A percentile compares a stretch with the other conserved stretches of the same genome.
phyloP scores from a whole-genome alignment of 2,329 filamentous ascomycete genomes.

The Myriosclerotinia scirpicola region DNA sequence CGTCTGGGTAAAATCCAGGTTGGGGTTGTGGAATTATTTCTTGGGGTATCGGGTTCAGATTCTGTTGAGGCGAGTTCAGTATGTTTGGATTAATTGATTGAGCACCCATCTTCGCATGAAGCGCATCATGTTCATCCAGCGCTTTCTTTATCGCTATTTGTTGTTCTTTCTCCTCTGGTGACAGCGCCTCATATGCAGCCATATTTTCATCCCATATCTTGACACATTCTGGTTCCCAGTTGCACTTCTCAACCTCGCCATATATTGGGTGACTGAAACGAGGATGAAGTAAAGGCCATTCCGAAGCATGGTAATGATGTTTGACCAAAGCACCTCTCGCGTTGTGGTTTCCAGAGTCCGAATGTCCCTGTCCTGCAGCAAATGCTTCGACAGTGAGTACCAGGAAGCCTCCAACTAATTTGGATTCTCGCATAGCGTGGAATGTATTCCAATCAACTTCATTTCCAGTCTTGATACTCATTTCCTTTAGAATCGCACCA shows the following conservation, averaged over 20 bases:
- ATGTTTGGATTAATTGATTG: not conserved
- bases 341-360: constrained; percentile 69
- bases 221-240: constrained; percentile 67
- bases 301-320: constrained; percentile 73
- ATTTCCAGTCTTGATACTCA: constrained; percentile 51
- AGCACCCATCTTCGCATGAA: constrained; percentile 21
- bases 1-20: constrained; percentile 12
- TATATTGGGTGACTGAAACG: constrained; percentile 67
- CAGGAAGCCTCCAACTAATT: constrained; percentile 61
- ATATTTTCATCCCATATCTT: constrained; percentile 64
- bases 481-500: constrained; percentile 61
- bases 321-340: constrained; percentile 65
- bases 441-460: constrained; percentile 62
- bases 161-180: constrained; percentile 59
- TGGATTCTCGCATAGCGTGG: constrained; percentile 65
- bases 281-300: constrained; percentile 67
- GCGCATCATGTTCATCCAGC: constrained; percentile 25
- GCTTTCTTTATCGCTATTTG: constrained; percentile 35
- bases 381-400: constrained; percentile 72
- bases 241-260: constrained; percentile 69
- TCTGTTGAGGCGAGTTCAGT: not conserved
- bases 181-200: constrained; percentile 57
- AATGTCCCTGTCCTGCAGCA: constrained; percentile 71
- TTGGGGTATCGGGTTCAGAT: constrained; percentile 8
- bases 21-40: not conserved